Base-by-base conservation (phyloP, 345 rosid species). In the Bruguiera gymnorhiza region DNA sequence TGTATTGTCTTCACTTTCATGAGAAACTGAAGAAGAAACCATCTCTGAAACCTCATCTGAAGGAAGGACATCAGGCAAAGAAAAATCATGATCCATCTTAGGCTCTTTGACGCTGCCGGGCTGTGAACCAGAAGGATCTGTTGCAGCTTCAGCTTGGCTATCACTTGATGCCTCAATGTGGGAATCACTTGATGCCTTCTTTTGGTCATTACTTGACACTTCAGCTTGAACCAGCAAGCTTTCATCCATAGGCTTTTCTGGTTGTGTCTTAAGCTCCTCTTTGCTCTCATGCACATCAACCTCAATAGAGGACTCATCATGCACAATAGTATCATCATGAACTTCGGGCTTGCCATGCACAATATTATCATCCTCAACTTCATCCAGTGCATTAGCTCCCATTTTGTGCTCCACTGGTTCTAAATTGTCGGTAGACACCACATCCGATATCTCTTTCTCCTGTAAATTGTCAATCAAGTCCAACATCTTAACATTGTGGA, bases 1-100 rank as follows among this genome's bases (percentile, higher is more conserved):
- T 16, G n/a, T 5, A 46, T 69, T 53, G 19, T 19, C 63, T 29
- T 66, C 81, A 55, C 34, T 66, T 62, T 76, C 85, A 36, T 55
- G 58, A 65, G 84, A 80, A 81, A 78, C 76, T 19, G 81, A 37
- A 65, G 76, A 84, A 52, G 77, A 76, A 77, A 79, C 80, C 51
- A 24, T 71, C 72, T 79, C 86, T 10, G 86, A 78, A 78, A 65
- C 74, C 68, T 80, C 87, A 56, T 75, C 83, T 69, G 85, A 77
- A 64, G 85, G 72, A 73, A 75, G 67, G 63, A 73, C 81, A 65
- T 69, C 23, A 27, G 80, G 65, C 59, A 73, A 68, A 62, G 85
- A 74, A 73, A 75, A 46, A 71, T 78, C 87, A 63, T 23, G 58
- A 73, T 78, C 67, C 77, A 36, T 73, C 63, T 75, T 80, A 43